These are phyloP conservation scores for Phalaenopsis equestris DNA, from an alignment of 106 monocot species.

Conservation along the genomic window DNA sequence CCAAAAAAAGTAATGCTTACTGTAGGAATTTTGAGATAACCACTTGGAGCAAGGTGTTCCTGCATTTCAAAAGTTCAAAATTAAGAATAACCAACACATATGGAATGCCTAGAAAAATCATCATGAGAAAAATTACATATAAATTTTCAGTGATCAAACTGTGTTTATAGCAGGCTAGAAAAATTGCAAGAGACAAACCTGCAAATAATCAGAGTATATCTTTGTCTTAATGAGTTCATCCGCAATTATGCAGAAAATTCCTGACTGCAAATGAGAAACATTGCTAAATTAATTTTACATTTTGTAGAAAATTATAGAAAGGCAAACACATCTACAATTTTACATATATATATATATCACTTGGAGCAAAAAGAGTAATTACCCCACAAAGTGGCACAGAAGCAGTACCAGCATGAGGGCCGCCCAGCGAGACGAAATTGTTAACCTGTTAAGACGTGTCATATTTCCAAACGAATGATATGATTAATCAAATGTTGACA, in stretches of 20 bases:
- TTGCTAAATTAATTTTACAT: no score
- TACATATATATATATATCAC: no score
- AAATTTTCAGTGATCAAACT: not conserved
- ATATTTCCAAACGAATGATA: no score
- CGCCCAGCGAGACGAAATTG: conserved; percentile 79
- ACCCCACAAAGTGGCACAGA: conserved; percentile 97
- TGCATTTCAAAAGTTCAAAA: conserved; percentile 24
- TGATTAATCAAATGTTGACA: no score
- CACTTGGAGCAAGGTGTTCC: conserved; percentile 85
- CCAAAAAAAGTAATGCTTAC: conserved; percentile 28
- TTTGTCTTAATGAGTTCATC: conserved; percentile 54
- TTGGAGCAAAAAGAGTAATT: conserved; percentile 13
- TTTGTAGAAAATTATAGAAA: no score
- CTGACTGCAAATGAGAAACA: conserved; percentile 27
- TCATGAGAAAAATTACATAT: not conserved
- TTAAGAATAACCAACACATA: not conserved
- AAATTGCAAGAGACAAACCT: conserved; percentile 35
- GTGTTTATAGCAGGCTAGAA: not conserved
- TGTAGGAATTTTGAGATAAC: conserved; percentile 93
- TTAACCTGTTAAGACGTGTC: conserved; percentile 44
- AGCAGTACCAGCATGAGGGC: conserved; percentile 96
- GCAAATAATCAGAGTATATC: conserved; percentile 62
- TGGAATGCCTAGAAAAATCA: not conserved
- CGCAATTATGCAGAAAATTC: conserved; percentile 52
- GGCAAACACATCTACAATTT: no score